Evolutionary conservation across 495 filamentous ascomycete genomes (phyloP), one percentile per base, ranked within the genome.

Genomic region (Penicillium odoratum): DNA sequence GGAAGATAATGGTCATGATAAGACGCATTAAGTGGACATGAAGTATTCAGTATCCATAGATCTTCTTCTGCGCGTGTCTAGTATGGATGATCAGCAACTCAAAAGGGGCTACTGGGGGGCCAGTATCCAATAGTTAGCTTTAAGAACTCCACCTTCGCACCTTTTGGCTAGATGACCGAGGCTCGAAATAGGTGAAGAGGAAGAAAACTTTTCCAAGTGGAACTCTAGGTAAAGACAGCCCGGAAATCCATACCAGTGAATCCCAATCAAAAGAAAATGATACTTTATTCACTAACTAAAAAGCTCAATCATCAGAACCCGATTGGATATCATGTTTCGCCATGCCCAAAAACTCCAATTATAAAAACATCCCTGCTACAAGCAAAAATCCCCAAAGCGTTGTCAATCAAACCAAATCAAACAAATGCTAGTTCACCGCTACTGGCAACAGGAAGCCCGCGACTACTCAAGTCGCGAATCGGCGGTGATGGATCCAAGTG

Each of bases 371-470:
- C 38, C 10, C 13, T 36, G 33, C 33, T 9, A 54, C 46, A 55
- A 5, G 50, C 26, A 42, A 30, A 31, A 55, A 55, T 48, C 36
- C 40, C 48, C 11, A 45, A 31, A 25, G 38, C 16, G 28, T 46
- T 18, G 44, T 33, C 30, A 33, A 33, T 33, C 30, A 36, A 52
- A 26, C 7, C 21, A n/a, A 7, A 30, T 63, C 53, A 72, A 53
- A 72, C 69, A 69, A 72, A 72, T 30, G 69, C 69, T 25, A 72
- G 33, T 55, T 72, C 69, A 5, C 69, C 69, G 44, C 68, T 69
- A 30, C 67, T 69, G 10, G 65, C 67, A 33, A 65, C 31, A 31
- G 67, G 67, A 9, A 69, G 65, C 18, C 67, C 62, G 1, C 65
- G 59, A 16, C 38, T 51, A n/a, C 59, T 65, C 3, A 18, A 16